Evolutionary conservation across 192 early-diverging fungal genomes (phyloP).

Genomic region (Gigaspora rosea): DNA sequence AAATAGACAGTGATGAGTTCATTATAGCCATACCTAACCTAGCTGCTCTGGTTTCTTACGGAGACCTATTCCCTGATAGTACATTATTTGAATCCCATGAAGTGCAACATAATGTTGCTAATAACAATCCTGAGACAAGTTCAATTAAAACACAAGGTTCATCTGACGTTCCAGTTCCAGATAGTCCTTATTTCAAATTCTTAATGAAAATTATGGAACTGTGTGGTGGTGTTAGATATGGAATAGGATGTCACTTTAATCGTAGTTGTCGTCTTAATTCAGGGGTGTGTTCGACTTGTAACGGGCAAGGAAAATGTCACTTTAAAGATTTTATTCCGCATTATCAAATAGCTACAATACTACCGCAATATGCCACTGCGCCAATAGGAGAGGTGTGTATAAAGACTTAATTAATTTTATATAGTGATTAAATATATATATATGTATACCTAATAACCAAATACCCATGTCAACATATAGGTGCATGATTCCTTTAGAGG

Average conservation of each 20-base stretch:
- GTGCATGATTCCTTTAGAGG: slow-evolving; percentile 47
- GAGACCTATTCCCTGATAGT: slow-evolving; percentile 20
- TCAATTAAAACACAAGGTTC: slow-evolving; percentile 3
- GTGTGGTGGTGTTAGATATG: slow-evolving; percentile 47
- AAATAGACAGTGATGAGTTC: slow-evolving; percentile 45
- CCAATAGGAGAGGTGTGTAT: slow-evolving; percentile 35
- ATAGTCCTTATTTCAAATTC: background rate
- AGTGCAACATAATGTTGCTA: slow-evolving; percentile 3
- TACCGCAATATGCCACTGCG: slow-evolving; percentile 36
- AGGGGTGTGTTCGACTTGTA: slow-evolving; percentile 28
- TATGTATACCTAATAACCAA: background rate
- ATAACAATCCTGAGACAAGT: background rate
- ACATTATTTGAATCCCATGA: slow-evolving; percentile 2
- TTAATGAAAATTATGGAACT: slow-evolving; percentile 41
- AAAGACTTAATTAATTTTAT: background rate
- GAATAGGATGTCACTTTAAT: slow-evolving; percentile 47
- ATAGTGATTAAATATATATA: background rate
- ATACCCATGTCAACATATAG: slow-evolving; percentile 20
- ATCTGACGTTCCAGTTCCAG: background rate
- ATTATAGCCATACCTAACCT: slow-evolving; percentile 48
- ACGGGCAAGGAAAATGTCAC: slow-evolving; percentile 37
- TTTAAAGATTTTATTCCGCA: slow-evolving; percentile 43
- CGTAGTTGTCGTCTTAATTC: slow-evolving; percentile 30
- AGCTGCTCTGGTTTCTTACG: slow-evolving; percentile 32
- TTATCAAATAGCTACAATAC: slow-evolving; percentile 42